Conservation (phyloP, 208 protist genomes). For the Wallacemonas collosoma region DNA sequence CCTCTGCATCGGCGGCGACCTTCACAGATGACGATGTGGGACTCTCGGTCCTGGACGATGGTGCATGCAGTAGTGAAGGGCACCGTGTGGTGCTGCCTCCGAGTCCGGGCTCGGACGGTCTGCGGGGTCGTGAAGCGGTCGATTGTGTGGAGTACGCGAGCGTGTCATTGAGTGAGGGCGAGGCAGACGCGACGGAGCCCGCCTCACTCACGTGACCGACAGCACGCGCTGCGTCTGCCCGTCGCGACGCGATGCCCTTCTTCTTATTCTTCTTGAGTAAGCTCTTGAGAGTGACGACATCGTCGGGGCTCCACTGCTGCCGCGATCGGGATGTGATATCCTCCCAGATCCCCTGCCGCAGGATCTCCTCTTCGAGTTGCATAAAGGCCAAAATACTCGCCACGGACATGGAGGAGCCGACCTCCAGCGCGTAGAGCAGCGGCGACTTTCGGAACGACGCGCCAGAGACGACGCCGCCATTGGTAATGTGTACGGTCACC, state of each 20-base stretch:
- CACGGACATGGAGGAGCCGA: slow-evolving; percentile 32
- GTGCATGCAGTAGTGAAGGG: no score
- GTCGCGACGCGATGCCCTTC: not conserved
- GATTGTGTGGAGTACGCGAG: no score
- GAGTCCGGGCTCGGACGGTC: no score
- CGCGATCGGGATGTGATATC: not conserved
- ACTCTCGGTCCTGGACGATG: no score
- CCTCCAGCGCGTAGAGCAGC: slow-evolving; percentile 37
- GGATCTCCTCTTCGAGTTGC: slow-evolving; percentile 17
- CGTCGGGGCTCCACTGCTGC: not conserved
- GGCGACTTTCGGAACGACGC: slow-evolving; percentile 34
- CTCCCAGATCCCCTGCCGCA: not conserved
- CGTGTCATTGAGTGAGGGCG: no score
- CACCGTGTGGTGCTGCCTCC: no score
- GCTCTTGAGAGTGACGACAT: not conserved
- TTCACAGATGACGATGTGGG: no score
- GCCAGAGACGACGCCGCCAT: slow-evolving; percentile 31
- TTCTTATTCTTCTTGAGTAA: slow-evolving; percentile 8
- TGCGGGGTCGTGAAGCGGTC: no score
- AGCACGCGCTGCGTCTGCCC: no score
- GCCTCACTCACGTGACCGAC: no score
- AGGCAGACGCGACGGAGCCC: no score
- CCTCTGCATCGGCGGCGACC: not conserved
- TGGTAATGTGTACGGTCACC: slow-evolving; percentile 37
- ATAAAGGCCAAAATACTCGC: slow-evolving; percentile 34